A percentile compares a stretch with the other conserved stretches of the same genome.
Conservation (phyloP, 495 filamentous ascomycete genomes). For the Hypoxylon rickii region DNA sequence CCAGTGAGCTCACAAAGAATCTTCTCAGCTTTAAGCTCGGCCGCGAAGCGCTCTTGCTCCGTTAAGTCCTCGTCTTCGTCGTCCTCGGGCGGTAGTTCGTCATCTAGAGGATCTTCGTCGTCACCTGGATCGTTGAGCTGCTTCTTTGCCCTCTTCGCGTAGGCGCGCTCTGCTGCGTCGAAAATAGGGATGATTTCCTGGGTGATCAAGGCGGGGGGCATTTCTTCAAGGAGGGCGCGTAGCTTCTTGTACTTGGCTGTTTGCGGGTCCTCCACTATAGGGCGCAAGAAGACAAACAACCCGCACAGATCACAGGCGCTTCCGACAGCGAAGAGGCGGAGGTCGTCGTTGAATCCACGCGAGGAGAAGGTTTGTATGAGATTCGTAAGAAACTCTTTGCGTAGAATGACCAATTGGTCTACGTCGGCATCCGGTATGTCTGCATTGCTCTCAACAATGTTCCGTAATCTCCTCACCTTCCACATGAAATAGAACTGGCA, state of each 20-base stretch:
- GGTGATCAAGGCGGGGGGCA: constrained; percentile 59
- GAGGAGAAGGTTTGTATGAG: constrained; percentile 69
- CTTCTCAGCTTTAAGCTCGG: constrained; percentile 74
- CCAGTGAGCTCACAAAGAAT: constrained; percentile 81
- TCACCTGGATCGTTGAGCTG: constrained; percentile 67
- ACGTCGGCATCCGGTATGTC: constrained; percentile 55
- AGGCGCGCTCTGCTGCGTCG: constrained; percentile 70
- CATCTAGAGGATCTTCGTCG: constrained; percentile 66
- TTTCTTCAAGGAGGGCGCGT: constrained; percentile 65
- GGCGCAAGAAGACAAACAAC: constrained; percentile 74
- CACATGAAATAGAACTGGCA: constrained; percentile 93
- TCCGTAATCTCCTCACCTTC: constrained; percentile 66
- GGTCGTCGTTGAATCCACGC: constrained; percentile 68
- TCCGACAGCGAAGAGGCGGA: constrained; percentile 75
- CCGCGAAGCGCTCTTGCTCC: constrained; percentile 58
- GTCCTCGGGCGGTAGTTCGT: constrained; percentile 62
- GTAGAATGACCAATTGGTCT: constrained; percentile 61
- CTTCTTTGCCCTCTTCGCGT: constrained; percentile 69
- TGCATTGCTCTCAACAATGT: constrained; percentile 44
- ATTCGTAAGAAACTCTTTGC: constrained; percentile 60
- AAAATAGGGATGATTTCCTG: constrained; percentile 73
- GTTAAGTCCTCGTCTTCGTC: constrained; percentile 60
- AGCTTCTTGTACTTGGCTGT: constrained; percentile 56
- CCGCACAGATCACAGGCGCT: constrained; percentile 78
- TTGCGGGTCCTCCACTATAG: constrained; percentile 37